phyloP scores from a whole-genome alignment of 2,329 filamentous ascomycete species.

The Capronia epimyces region DNA sequence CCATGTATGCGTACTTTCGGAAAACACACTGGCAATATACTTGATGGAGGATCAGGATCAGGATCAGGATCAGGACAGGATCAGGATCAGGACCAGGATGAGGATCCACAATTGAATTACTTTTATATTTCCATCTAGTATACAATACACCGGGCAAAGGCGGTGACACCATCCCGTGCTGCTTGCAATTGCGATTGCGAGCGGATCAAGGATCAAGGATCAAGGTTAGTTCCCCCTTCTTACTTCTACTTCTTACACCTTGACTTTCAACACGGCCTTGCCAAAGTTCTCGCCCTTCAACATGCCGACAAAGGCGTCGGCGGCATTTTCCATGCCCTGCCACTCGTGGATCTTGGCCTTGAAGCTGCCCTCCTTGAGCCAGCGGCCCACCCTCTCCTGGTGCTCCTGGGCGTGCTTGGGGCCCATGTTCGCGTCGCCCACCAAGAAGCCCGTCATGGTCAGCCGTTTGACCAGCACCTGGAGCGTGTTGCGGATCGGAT shows the following conservation, averaged over 20 bases:
- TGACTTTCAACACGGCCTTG: constrained; percentile 71
- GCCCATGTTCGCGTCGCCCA: constrained; percentile 59
- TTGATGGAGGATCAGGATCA: no score
- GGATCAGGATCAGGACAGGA: no score
- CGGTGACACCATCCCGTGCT: no score
- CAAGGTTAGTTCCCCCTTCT: no score
- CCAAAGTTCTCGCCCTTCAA: constrained; percentile 76
- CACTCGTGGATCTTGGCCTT: constrained; percentile 65
- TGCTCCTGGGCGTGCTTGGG: constrained; percentile 64
- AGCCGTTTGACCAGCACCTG: constrained; percentile 63
- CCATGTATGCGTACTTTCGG: no score
- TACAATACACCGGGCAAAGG: no score
- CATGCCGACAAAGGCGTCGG: constrained; percentile 68
- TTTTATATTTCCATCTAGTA: no score
- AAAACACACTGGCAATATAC: no score
- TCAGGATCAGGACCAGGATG: no score
- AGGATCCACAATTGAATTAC: no score
- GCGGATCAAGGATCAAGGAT: no score
- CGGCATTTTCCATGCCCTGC: constrained; percentile 70
- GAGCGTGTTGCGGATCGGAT: constrained; percentile 63
- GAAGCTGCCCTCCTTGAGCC: constrained; percentile 70
- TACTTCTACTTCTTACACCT: constrained; percentile 4
- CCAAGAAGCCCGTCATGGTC: constrained; percentile 68
- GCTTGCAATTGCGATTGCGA: no score
- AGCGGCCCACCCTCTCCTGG: constrained; percentile 67